Base-by-base conservation (phyloP, 768 basidiomycete species). In the Lactarius hatsudake region DNA sequence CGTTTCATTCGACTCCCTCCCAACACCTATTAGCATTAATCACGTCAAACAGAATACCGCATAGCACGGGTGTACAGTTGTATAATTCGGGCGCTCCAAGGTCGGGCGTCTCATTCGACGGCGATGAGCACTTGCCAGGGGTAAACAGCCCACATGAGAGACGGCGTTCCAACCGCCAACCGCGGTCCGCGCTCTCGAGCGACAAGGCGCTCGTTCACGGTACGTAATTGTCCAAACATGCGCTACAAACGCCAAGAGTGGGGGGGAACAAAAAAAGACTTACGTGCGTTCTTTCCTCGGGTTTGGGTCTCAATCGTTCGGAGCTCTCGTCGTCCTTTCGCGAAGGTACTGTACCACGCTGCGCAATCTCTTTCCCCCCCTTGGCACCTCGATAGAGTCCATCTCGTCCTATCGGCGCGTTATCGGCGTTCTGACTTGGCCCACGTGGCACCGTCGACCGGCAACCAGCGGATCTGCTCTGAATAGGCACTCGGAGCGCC, bases 1-100 rank as follows among this genome's bases (percentile, higher is more conserved):
- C 23, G 48, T 58, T 42, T 51, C 45, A 58, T 62, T 58, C n/a
- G n/a, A n/a, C 65, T 18, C 5, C 42, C 61, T 26, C 61, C 48
- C 57, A 59, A 48, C n/a, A 32, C 26, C 51, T 23, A 58, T 48
- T 32, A 32, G 32, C 32, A 32, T 32, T 58, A 38, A 59, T 53
- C 60, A 23, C 40, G 51, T 53, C 38, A 12, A 63, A 59, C 57
- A 36, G 54, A 65, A 40, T 1, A 28, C 48, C 23, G 23, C 48
- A 51, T n/a, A 51, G 48, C 48, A 42, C 17, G 42, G 42, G 42
- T 18, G 42, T 42, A 18, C 15, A 42, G 48, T 51, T 23, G 23
- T 51, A 51, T 12, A 10, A 13, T 51, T 13, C 48, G 23, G 23
- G 48, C 48, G 48, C 48, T 51, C 23, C 23, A 51, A 5, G 48